phyloP scores from a whole-genome alignment of 306 rosid species.

The Lotus japonicus region DNA sequence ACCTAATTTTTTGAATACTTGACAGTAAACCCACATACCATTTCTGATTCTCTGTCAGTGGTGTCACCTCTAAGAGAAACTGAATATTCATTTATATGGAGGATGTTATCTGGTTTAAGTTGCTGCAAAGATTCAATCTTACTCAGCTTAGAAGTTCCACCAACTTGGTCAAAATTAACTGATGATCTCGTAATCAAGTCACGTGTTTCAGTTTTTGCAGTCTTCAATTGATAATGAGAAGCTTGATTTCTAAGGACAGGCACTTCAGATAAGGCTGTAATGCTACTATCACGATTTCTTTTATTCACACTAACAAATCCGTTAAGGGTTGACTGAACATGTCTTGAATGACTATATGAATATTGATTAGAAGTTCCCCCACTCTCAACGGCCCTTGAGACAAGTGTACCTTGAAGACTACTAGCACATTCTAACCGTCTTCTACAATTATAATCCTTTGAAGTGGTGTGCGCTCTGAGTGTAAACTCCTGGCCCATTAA shows the following conservation, averaged over 20 bases:
- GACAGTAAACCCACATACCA: conserved; percentile 39
- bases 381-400: conserved; percentile 25
- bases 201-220: conserved; percentile 31
- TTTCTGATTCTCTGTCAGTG: conserved; percentile 28
- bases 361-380: conserved; percentile 25
- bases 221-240: conserved; percentile 34
- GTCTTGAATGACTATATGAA: conserved; percentile 37
- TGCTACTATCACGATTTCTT: conserved; percentile 58
- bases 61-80: conserved; percentile 32
- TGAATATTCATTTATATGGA: conserved; percentile 29
- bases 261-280: conserved; percentile 67
- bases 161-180: conserved; percentile 24
- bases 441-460: conserved; percentile 34
- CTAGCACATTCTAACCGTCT: conserved; percentile 18
- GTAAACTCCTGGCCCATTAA: conserved; percentile 38
- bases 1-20: conserved; percentile 8
- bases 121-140: conserved; percentile 42
- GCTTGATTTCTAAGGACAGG: conserved; percentile 69
- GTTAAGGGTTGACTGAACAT: conserved; percentile 68
- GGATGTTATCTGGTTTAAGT: conserved; percentile 32
- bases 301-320: conserved; percentile 65
- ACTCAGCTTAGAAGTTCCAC: conserved; percentile 25
- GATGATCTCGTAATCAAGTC: conserved; percentile 32
- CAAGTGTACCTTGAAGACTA: conserved; percentile 9
- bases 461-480: conserved; percentile 54